These are phyloP conservation scores for Rhynchospora breviuscula DNA, from an alignment of 176 grass and related monocot species.

Conservation along the genomic window DNA sequence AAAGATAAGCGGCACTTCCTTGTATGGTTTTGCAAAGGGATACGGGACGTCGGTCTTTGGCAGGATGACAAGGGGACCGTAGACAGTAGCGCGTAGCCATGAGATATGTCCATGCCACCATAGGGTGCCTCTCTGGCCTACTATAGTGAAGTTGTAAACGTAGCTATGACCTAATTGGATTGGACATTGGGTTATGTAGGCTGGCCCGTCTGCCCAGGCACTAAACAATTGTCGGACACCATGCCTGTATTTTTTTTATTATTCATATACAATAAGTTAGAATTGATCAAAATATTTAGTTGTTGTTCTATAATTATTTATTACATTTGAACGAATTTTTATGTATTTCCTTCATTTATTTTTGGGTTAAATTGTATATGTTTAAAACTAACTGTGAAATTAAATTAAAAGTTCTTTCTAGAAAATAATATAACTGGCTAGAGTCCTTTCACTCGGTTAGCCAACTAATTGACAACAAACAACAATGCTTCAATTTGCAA, in stretches of 20 bases:
- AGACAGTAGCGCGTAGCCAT: conserved; percentile 52
- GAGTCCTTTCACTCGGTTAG: not conserved
- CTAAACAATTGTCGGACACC: conserved; percentile 61
- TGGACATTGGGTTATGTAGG: conserved; percentile 80
- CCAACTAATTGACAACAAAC: conserved; percentile 13
- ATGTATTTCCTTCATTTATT: not conserved
- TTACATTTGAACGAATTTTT: not conserved
- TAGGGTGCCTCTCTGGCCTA: conserved; percentile 60
- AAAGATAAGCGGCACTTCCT: conserved; percentile 50
- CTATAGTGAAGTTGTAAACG: conserved; percentile 45
- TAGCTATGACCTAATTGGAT: conserved; percentile 55
- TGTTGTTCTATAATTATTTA: not conserved
- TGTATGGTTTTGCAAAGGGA: conserved; percentile 54
- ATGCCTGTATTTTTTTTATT: conserved; percentile 36
- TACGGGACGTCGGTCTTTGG: conserved; percentile 58
- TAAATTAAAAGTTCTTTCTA: not conserved
- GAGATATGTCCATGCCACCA: conserved; percentile 71
- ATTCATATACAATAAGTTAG: not conserved
- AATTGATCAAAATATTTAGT: not conserved
- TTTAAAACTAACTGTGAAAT: not conserved
- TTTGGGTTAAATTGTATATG: not conserved
- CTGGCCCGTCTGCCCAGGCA: conserved; percentile 70
- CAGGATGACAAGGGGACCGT: conserved; percentile 77
- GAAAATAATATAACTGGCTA: not conserved
- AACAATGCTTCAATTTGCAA: conserved; percentile 23